Percentiles rank a stretch among this genome's conserved stretches.
phyloP scores from a whole-genome alignment of 805 yeast genomes.

The Wickerhamomyces silvicola region DNA sequence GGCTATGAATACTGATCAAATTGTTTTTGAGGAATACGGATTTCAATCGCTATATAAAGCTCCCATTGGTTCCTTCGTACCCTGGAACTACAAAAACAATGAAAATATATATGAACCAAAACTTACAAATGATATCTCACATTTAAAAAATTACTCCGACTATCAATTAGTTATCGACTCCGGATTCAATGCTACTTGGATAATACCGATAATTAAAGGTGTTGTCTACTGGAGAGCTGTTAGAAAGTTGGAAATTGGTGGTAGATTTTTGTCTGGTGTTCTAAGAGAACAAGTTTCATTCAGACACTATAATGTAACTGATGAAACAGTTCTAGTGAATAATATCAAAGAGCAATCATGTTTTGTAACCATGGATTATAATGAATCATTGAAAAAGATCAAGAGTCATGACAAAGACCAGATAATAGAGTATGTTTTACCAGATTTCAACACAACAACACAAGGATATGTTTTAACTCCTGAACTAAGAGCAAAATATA shows the following conservation, averaged over 20 bases:
- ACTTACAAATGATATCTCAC: constrained; percentile 12
- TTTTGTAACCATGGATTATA: constrained; percentile 59
- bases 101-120: constrained; percentile 23
- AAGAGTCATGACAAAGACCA: constrained; percentile 23
- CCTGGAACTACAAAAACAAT: constrained; percentile 43
- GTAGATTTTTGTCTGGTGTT: constrained; percentile 75
- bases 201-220: constrained; percentile 79
- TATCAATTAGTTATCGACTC: constrained; percentile 79
- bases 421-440: constrained; percentile 70
- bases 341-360: constrained; percentile 77
- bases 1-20: constrained; percentile 82
- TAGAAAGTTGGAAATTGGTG: constrained; percentile 78
- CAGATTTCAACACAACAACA: constrained; percentile 77
- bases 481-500: constrained; percentile 20
- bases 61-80: constrained; percentile 52
- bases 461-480: constrained; percentile 59
- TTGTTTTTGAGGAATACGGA: constrained; percentile 90
- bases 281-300: constrained; percentile 81
- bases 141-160: constrained; percentile 35
- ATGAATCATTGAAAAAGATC: constrained; percentile 35
- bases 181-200: constrained; percentile 84
- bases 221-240: constrained; percentile 71
- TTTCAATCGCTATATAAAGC: constrained; percentile 65
- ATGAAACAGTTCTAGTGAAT: constrained; percentile 80
- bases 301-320: constrained; percentile 88